Evolutionary conservation across 2,329 filamentous ascomycete species (phyloP), one percentile per base, ranked within the genome.

Genomic region (Bipolaris gigantea): DNA sequence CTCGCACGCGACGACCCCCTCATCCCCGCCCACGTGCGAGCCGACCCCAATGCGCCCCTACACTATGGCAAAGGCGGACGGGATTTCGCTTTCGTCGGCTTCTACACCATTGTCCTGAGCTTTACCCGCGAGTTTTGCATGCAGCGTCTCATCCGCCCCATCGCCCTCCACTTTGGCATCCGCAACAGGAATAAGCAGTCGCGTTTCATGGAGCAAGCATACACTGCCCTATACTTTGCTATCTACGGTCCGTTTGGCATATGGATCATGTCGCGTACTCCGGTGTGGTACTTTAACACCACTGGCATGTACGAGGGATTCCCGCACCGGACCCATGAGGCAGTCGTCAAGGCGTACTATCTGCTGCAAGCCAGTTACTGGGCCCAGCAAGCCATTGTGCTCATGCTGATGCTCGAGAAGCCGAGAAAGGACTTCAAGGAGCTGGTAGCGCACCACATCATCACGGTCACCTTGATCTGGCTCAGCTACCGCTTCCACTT

Each of bases 51-150:
- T 38, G 62, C 60, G 3, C 72, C 73, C 5, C 71, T 73, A 23
- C 89, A 92, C 69, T 97, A 96, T 77, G 92, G 88, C 73, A 97
- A 97, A 75, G 92, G 92, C n/a, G 81, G 76, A 36, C 89, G 87
- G 79, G 92, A 97, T 73, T 80, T 96, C 49, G 89, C 89, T 39
- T 93, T 97, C 67, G 90, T 97, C 50, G 79, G 80, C 55, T 97
- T 97, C 78, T 97, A 97, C 77, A 93, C 85, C 36, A 79, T 97
- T 53, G 88, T 97, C 19, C 83, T 97, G 56, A 92, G 89, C 57
- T 97, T 97, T 74, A 96, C 91, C 10, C 90, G 92, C 71, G 92
- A 97, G 75, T 96, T 96, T 75, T 83, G 96, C 77, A 97, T 96
- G 92, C 92, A 96, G 77, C 87, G 91, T 67, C 67, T 96, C 46